These are phyloP conservation scores for Arthrobotrys sinensis DNA, from an alignment of 2,329 filamentous ascomycete species.

Conservation along the genomic window DNA sequence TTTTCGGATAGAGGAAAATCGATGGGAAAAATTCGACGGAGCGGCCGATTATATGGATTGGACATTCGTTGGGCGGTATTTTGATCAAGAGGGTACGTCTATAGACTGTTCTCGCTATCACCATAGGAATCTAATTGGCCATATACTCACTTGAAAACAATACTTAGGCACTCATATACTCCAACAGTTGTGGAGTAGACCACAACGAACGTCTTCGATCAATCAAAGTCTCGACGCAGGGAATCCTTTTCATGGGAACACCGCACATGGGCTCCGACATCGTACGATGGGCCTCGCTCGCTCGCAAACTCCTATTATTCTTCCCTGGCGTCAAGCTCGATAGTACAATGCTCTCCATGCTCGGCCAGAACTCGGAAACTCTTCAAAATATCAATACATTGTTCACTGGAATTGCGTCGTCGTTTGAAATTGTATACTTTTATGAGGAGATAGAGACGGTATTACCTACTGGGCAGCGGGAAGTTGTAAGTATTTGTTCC, in stretches of 20 bases:
- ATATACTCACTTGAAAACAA: constrained; percentile 14
- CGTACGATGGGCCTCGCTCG: constrained; percentile 77
- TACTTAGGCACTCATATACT: constrained; percentile 63
- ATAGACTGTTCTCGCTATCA: not conserved
- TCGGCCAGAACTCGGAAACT: constrained; percentile 82
- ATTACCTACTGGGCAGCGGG: constrained; percentile 65
- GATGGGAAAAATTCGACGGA: constrained; percentile 62
- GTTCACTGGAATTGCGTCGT: constrained; percentile 79
- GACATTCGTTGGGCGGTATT: constrained; percentile 64
- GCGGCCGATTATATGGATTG: constrained; percentile 64
- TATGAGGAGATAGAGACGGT: constrained; percentile 82
- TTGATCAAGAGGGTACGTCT: constrained; percentile 62
- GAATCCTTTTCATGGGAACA: constrained; percentile 82
- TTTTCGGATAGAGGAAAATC: constrained; percentile 59
- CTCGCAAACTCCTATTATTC: constrained; percentile 78
- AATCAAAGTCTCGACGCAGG: constrained; percentile 73
- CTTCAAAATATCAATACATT: constrained; percentile 81
- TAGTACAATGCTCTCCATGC: constrained; percentile 77
- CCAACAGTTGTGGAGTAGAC: constrained; percentile 62
- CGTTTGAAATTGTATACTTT: constrained; percentile 80
- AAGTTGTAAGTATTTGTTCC: constrained; percentile 58
- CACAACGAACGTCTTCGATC: constrained; percentile 64
- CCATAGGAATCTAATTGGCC: not conserved
- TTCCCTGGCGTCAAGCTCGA: constrained; percentile 79
- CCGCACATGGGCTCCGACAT: constrained; percentile 80